A percentile compares a stretch with the other conserved stretches of the same genome.
Conservation (phyloP, 139 green algal species). For the Gonium pectorale region DNA sequence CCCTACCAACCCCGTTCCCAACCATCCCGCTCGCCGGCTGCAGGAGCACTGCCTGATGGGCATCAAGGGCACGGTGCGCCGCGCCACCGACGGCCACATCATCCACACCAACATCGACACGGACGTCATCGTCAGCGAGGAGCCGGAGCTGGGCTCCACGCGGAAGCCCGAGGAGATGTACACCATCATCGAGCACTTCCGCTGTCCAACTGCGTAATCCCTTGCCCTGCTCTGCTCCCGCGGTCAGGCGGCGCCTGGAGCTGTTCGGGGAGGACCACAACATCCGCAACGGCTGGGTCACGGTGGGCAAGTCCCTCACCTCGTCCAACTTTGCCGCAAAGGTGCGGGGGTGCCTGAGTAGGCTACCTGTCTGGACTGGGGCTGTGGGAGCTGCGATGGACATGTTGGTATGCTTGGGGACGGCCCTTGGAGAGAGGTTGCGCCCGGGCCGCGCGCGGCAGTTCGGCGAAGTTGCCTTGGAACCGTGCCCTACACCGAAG, state of each 20-base stretch:
- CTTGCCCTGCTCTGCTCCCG: background rate
- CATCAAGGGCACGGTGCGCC: slow-evolving; percentile 79
- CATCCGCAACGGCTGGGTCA: slow-evolving; percentile 87
- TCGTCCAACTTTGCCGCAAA: slow-evolving; percentile 80
- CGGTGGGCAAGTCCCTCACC: slow-evolving; percentile 76
- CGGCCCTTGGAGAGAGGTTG: too few species aligned
- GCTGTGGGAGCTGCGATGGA: too few species aligned
- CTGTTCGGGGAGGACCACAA: slow-evolving; percentile 93
- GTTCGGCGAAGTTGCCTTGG: too few species aligned
- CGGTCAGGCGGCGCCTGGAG: slow-evolving; percentile 73
- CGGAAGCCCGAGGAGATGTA: slow-evolving; percentile 90
- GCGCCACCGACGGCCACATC: slow-evolving; percentile 78
- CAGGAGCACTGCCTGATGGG: slow-evolving; percentile 92
- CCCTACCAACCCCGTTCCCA: background rate
- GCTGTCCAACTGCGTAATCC: slow-evolving; percentile 6
- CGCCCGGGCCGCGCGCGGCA: too few species aligned
- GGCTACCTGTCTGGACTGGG: too few species aligned
- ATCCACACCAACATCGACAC: slow-evolving; percentile 90
- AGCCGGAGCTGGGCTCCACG: slow-evolving; percentile 75
- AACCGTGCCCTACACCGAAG: too few species aligned
- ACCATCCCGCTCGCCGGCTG: background rate
- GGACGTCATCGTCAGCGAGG: slow-evolving; percentile 83
- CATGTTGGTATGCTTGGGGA: too few species aligned
- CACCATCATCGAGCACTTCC: slow-evolving; percentile 87
- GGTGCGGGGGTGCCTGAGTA: slow-evolving; percentile 47